Conservation (phyloP, 768 basidiomycete genomes). For the Tubosaeta brunneosetosa region DNA sequence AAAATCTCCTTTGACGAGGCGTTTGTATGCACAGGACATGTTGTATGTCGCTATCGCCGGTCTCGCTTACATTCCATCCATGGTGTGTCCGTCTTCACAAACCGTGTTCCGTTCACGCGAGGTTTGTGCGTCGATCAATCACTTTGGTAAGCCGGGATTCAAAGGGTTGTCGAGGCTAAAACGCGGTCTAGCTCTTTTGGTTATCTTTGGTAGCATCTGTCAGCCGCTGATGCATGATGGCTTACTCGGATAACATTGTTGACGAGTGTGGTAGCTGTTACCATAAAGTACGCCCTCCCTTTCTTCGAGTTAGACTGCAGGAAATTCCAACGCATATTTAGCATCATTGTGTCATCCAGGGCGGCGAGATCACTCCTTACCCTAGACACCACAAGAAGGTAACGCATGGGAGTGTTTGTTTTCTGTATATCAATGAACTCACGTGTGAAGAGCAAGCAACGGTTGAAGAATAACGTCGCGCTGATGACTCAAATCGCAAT, state of each 20-base stretch:
- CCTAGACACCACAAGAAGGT: background rate
- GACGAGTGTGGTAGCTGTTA: background rate
- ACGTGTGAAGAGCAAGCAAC: background rate
- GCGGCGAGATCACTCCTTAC: conserved; percentile 9
- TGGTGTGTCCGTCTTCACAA: background rate
- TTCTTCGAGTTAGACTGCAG: background rate
- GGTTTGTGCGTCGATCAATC: conserved; percentile 3
- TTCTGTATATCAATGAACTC: no score
- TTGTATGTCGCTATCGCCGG: conserved; percentile 11
- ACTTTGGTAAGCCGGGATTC: conserved; percentile 2
- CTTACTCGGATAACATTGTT: background rate
- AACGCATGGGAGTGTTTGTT: background rate
- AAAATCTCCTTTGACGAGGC: conserved; percentile 12
- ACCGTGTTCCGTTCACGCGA: background rate
- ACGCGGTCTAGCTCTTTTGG: background rate
- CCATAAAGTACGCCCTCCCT: conserved; percentile 4
- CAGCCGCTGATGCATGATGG: background rate
- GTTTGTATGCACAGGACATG: conserved; percentile 16
- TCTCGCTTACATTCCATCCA: conserved; percentile 10
- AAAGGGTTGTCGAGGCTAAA: background rate
- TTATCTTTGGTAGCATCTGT: background rate
- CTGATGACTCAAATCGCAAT: conserved; percentile 13
- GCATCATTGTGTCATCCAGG: conserved; percentile 11
- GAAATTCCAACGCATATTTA: background rate
- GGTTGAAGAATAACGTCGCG: background rate